phyloP scores from a whole-genome alignment of 345 rosid genomes.

The Aquilaria yunnanensis region DNA sequence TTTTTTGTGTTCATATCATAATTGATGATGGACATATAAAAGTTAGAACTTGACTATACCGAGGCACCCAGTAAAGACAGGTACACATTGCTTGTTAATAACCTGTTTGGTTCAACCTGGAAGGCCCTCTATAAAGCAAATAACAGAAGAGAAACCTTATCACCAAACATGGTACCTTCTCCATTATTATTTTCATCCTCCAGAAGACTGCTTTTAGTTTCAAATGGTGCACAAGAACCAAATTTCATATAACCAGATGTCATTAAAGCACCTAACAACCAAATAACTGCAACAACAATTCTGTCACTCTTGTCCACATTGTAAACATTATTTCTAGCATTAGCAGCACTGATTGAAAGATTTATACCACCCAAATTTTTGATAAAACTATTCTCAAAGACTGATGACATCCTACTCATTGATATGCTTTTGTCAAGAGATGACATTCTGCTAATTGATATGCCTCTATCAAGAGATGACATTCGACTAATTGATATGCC shows the following conservation, averaged over 20 bases:
- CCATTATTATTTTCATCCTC: constrained; percentile 61
- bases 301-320: constrained; percentile 84
- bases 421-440: constrained; percentile 10
- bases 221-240: constrained; percentile 47
- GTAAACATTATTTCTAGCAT: constrained; percentile 92
- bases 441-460: too few species aligned
- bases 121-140: constrained; percentile 90
- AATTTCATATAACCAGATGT: constrained; percentile 69
- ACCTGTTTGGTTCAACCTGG: constrained; percentile 89
- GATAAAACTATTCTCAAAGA: constrained; percentile 46
- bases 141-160: constrained; percentile 83
- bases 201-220: constrained; percentile 50
- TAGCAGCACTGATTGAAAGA: constrained; percentile 89
- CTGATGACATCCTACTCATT: constrained; percentile 52
- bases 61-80: constrained; percentile 91
- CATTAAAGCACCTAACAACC: constrained; percentile 81
- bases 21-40: background rate
- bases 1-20: too few species aligned
- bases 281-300: constrained; percentile 81
- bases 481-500: too few species aligned
- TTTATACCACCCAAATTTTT: constrained; percentile 90
- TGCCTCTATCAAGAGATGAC: constrained; percentile 19
- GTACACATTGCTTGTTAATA: constrained; percentile 77
- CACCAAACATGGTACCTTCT: constrained; percentile 87
- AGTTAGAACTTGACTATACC: constrained; percentile 37